A percentile compares a stretch with the other conserved stretches of the same genome.
Conservation (phyloP, 495 filamentous ascomycete species). For the Penicillium macrosclerotiorum region DNA sequence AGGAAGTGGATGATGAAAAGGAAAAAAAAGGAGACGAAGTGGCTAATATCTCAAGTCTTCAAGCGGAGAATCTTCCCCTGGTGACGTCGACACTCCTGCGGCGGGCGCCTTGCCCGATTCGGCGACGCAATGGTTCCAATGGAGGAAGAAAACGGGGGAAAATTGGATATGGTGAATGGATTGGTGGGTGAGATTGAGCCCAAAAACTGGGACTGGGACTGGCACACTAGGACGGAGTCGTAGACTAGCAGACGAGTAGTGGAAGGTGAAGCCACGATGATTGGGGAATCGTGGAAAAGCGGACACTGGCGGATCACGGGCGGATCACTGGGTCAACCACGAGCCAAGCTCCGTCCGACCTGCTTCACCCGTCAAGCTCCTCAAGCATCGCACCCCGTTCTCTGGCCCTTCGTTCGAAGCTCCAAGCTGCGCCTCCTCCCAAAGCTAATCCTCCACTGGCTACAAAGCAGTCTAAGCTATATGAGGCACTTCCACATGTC, state of each 20-base stretch:
- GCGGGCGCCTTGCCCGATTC: constrained; percentile 21
- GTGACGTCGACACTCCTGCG: constrained; percentile 40
- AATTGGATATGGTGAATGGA: neutral
- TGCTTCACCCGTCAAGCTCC: no score
- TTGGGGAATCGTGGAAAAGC: neutral
- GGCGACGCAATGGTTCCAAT: no score
- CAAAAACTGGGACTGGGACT: no score
- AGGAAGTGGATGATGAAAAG: constrained; percentile 1
- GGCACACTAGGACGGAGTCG: no score
- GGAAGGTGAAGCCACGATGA: no score
- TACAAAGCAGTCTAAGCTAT: no score
- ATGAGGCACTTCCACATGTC: neutral
- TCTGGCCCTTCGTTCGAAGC: no score
- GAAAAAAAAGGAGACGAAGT: constrained; percentile 6
- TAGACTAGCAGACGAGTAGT: no score
- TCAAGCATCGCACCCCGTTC: no score
- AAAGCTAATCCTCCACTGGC: no score
- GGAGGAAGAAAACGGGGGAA: neutral
- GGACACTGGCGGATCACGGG: constrained; percentile 11
- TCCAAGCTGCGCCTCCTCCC: no score
- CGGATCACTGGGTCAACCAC: neutral
- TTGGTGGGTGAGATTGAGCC: no score
- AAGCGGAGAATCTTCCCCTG: constrained; percentile 3
- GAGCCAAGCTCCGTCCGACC: neutral
- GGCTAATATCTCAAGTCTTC: constrained; percentile 7